phyloP scores from a whole-genome alignment of 208 protist species.

The Wallacemonas collosoma region DNA sequence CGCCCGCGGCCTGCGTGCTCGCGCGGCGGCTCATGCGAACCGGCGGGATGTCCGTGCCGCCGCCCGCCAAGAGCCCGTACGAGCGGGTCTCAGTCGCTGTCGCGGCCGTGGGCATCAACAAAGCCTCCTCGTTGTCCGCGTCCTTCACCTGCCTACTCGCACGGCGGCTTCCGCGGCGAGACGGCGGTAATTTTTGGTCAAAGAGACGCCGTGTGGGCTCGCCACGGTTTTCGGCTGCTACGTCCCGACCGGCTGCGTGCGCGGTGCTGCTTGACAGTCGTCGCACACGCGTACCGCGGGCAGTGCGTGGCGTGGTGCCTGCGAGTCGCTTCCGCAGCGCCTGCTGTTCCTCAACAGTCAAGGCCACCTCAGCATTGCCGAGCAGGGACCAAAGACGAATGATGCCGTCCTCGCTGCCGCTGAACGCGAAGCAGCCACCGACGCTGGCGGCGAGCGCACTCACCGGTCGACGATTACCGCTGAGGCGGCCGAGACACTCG shows the following conservation, averaged over 20 bases:
- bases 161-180: conserved; percentile 6
- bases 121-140: conserved; percentile 22
- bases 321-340: conserved; percentile 2
- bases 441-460: conserved; percentile 42
- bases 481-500: conserved; percentile 47
- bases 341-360: conserved; percentile 36
- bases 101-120: conserved; percentile 16
- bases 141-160: neutral
- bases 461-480: conserved; percentile 38
- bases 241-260: neutral
- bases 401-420: conserved; percentile 65
- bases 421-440: conserved; percentile 62
- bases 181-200: neutral
- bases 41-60: conserved; percentile 24
- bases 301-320: neutral
- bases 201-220: conserved; percentile 13
- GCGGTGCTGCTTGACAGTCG: conserved; percentile 1
- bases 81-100: conserved; percentile 2
- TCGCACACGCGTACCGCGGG: neutral
- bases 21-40: conserved; percentile 8
- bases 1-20: neutral
- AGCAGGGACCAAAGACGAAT: conserved; percentile 67
- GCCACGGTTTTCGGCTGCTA: neutral
- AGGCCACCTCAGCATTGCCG: conserved; percentile 39
- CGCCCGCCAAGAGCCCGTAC: conserved; percentile 20